Conservation (phyloP, 108 stramenopile species). For the Conticribra weissflogii region DNA sequence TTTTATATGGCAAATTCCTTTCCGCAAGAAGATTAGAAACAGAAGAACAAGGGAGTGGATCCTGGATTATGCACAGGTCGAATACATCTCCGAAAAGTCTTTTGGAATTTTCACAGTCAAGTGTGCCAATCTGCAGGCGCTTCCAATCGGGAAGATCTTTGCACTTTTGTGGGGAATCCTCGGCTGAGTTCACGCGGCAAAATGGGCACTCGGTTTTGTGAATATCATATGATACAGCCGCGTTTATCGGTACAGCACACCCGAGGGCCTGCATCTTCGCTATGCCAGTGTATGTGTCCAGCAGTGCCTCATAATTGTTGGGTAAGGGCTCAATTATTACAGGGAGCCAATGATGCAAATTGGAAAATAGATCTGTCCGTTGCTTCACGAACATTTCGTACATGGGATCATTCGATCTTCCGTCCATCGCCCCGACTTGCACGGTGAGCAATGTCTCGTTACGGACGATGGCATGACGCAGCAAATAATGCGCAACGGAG, state of each 20-base stretch:
- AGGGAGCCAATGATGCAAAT: slow-evolving; percentile 24
- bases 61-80: neutral
- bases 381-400: slow-evolving; percentile 6
- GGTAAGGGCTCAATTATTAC: slow-evolving; percentile 25
- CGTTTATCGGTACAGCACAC: slow-evolving; percentile 11
- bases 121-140: slow-evolving; percentile 3
- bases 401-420: slow-evolving; percentile 11
- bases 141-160: slow-evolving; percentile 6
- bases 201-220: neutral
- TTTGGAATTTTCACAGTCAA: slow-evolving; percentile 3
- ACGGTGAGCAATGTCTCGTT: slow-evolving; percentile 6
- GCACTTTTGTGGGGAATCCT: neutral
- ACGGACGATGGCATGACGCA: too few relatives aligned
- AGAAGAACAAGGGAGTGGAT: neutral
- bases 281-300: slow-evolving; percentile 5
- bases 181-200: slow-evolving; percentile 1
- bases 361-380: too few relatives aligned
- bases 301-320: slow-evolving; percentile 11
- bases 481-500: too few relatives aligned
- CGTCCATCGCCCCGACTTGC: slow-evolving; percentile 11
- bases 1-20: neutral
- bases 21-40: neutral
- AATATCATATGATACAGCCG: slow-evolving; percentile 12
- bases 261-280: neutral
- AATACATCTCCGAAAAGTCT: neutral